These are phyloP conservation scores for Nadsonia fulvescens DNA, from an alignment of 805 yeast species.

Conservation along the genomic window DNA sequence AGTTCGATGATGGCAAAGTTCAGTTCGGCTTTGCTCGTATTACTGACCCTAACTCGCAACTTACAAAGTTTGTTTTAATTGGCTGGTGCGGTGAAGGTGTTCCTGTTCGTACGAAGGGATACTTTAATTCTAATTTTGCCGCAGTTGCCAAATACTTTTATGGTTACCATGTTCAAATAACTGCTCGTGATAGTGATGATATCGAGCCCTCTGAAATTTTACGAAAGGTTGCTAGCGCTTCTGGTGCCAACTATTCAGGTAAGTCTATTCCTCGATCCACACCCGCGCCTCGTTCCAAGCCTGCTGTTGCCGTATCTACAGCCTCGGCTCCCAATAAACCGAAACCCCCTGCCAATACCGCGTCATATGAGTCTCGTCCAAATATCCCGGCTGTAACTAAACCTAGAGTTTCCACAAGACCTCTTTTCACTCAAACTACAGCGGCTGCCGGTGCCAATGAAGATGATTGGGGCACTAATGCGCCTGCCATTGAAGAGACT, in stretches of 20 bases:
- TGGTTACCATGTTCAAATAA: conserved; percentile 89
- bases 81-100: conserved; percentile 96
- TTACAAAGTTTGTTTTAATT: conserved; percentile 61
- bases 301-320: conserved; percentile 15
- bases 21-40: conserved; percentile 85
- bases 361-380: conserved; percentile 58
- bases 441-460: conserved; percentile 22
- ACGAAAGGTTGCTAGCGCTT: conserved; percentile 66
- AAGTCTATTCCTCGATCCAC: conserved; percentile 11
- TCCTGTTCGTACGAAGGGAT: conserved; percentile 31
- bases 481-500: conserved; percentile 17
- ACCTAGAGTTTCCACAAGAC: too few species aligned
- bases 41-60: conserved; percentile 80
- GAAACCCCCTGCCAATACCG: conserved; percentile 17
- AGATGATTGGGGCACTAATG: conserved; percentile 62
- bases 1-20: conserved; percentile 72
- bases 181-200: conserved; percentile 90
- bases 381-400: conserved; percentile 30
- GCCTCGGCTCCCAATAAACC: conserved; percentile 19
- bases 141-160: conserved; percentile 22
- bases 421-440: conserved; percentile 18
- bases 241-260: conserved; percentile 86
- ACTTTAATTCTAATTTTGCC: conserved; percentile 24
- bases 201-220: conserved; percentile 62
- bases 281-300: conserved; percentile 8